Conservation (phyloP, 73 alveolate genomes). For the Paramecium tetraurelia region DNA sequence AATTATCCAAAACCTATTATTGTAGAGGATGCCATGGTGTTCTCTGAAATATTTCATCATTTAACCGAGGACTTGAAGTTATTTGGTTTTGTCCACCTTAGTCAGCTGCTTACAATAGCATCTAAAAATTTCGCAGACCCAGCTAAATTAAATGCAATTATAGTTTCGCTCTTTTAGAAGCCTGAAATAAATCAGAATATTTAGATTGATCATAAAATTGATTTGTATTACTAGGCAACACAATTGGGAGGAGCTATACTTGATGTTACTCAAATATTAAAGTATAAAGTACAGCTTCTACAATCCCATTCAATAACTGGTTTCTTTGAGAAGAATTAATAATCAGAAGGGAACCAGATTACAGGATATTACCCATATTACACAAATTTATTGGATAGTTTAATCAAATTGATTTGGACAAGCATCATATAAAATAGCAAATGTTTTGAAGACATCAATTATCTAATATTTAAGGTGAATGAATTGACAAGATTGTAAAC, state of each 20-base stretch:
- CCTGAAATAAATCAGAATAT: background rate
- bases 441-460: background rate
- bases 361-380: background rate
- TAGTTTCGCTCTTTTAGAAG: background rate
- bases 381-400: background rate
- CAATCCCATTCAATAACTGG: background rate
- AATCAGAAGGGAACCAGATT: background rate
- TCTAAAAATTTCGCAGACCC: background rate
- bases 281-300: background rate
- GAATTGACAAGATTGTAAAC: background rate
- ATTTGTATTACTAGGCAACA: background rate
- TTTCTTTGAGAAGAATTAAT: background rate
- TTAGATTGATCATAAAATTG: background rate
- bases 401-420: background rate
- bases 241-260: background rate
- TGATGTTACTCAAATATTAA: background rate
- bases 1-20: background rate
- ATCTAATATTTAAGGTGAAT: background rate
- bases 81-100: background rate
- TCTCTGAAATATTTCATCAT: background rate
- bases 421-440: background rate
- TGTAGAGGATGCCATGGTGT: background rate
- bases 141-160: background rate
- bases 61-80: background rate
- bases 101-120: background rate